Evolutionary conservation across 306 rosid genomes (phyloP), one percentile per base, ranked within the genome.

Genomic region (Acacia acuminata): DNA sequence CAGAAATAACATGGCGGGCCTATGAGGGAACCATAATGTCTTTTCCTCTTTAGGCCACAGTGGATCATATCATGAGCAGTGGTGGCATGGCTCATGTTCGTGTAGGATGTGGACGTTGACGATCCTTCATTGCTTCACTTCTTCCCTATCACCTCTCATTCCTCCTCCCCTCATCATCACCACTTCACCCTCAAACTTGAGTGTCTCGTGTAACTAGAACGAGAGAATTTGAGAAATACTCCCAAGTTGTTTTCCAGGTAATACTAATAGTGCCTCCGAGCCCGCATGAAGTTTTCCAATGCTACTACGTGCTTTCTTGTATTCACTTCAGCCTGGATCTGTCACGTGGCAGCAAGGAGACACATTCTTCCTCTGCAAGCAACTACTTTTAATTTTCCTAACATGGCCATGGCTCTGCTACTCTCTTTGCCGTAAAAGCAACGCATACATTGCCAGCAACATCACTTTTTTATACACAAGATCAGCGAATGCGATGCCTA

Each of bases 371-470:
- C 65, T 2, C 36, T 45, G 24, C 22, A 73, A 48, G 73, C 5
- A 58, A 25, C 43, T 30, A 11, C 56, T 30, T 30, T 50, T 71
- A 36, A 70, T 25, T 60, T 44, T 22, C 11, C 80, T 22, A 42
- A 61, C 42, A 16, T 44, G 58, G 12, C 12, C 42, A 16, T 44
- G 58, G 12, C 12, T 60, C 43, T 45, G 4, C 0, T 61, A 36
- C 25, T 24, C 60, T 16, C 7, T 19, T 43, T 77, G 72, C 80
- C 80, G 80, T 77, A 9, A 16, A 44, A 77, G 45, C 72, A 77
- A 63, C 27, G 80, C 45, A 44, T 43, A 15, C 30, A 24, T 27
- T 66, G 17, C 48, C 14, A 20, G 22, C 53, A 22, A 24, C 40
- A 25, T 63, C 5, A 27, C 60, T 27, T 40, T 63, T 27, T 24